Evolutionary conservation across 371 early-diverging fungal species (phyloP), one percentile per base, ranked within the genome.

Genomic region (Circinella minor): DNA sequence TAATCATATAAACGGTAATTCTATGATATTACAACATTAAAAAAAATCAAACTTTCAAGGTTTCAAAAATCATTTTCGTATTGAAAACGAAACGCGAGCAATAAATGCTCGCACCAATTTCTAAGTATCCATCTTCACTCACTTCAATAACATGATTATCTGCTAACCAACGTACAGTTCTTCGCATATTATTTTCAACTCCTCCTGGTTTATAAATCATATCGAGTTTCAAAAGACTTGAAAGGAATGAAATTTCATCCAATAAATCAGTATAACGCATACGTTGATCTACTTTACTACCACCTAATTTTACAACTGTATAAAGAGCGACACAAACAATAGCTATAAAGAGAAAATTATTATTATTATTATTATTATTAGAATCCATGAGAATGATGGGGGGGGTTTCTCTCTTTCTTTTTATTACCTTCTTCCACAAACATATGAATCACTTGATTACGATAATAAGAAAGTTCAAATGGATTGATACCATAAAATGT

Each of bases 381-480:
- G 27, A 27, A 27, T 27, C 27, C 27, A 27, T 27, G 27, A 27
- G 1, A 27, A 27, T 27, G 27, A 27, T 27, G 27, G 27, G 27
- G 27, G 27, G 27, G 27, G 27, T 0, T 27, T 27, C 27, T 27
- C 2, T 27, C 27, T 27, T 27, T n/a, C n/a, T n/a, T n/a, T n/a
- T 27, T 27, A 27, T 70, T 70, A 83, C 81, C 83, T 84, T 94
- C 96, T 68, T 89, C 82, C 8, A 94, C 81, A 81, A 95, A 96
- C 54, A 95, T 71, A 65, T 95, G 94, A 62, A 96, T 93, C 14
- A 93, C 90, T 71, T 94, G 93, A 69, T 96, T 96, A 55, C 96
- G 85, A 74, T 94, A 96, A 73, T 92, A 93, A 54, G 91, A 90
- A 1, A 96, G 80, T 75, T 94, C 95, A 73, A 95, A 96, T n/a